Evolutionary conservation across 306 rosid genomes (phyloP).

Genomic region (Vigna trinervia): DNA sequence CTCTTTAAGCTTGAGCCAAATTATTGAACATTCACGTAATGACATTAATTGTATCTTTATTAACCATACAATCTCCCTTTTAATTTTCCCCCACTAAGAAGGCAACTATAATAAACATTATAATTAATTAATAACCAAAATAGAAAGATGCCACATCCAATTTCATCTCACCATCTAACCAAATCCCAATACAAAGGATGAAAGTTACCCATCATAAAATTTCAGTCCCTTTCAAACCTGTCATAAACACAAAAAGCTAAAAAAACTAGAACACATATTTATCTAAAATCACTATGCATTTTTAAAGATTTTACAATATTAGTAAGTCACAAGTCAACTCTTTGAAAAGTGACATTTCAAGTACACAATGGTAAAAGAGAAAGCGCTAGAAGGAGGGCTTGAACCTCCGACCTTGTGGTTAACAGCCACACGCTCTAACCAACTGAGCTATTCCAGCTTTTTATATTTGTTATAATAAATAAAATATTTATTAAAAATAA

Average conservation of each 20-base stretch:
- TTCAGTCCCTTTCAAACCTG: no score
- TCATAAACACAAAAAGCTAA: no score
- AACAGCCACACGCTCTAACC: conserved; percentile 59
- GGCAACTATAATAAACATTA: not conserved
- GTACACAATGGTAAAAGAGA: no score
- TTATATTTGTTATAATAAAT: accelerated
- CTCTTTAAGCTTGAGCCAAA: not conserved
- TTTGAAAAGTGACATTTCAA: no score
- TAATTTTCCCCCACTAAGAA: not conserved
- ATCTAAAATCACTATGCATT: no score
- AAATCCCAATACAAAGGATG: conserved; percentile 2
- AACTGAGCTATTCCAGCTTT: conserved; percentile 54
- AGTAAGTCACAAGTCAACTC: no score
- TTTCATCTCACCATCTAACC: conserved; percentile 9
- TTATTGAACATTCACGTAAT: not conserved
- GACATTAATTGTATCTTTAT: not conserved
- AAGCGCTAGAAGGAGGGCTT: conserved; percentile 51
- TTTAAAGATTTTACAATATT: no score
- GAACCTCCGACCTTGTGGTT: conserved; percentile 59
- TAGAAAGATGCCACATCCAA: conserved; percentile 6
- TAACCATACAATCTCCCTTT: not conserved
- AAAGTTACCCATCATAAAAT: conserved; percentile 2
- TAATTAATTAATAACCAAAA: not conserved
- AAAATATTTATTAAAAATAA: not conserved
- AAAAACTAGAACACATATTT: no score